Conservation (phyloP, 257 asterid species). For the Datura wrightii region DNA sequence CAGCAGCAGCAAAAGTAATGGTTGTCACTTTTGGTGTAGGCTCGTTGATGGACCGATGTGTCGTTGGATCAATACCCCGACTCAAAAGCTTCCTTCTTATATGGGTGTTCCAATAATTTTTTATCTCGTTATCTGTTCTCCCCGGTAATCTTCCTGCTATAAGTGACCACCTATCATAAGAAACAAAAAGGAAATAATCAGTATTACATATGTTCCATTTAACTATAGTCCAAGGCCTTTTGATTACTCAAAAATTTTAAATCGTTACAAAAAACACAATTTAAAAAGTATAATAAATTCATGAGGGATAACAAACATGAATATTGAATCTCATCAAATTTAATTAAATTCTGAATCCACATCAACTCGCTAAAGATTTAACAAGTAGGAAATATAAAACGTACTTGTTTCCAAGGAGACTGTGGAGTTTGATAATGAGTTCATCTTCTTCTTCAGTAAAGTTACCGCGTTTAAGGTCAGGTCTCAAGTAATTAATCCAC, state of each 20-base stretch:
- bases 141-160: constrained; percentile 96
- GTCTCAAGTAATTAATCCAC: constrained; percentile 91
- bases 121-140: constrained; percentile 93
- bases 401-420: constrained; percentile 92
- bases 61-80: constrained; percentile 84
- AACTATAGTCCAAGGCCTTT: not conserved
- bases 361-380: not conserved
- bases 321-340: not conserved
- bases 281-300: too few relatives aligned
- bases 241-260: not conserved
- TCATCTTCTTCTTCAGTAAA: constrained; percentile 87
- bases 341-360: not conserved
- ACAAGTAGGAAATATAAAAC: not conserved
- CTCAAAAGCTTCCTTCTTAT: constrained; percentile 80
- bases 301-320: not conserved
- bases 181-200: not conserved
- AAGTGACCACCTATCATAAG: constrained; percentile 72
- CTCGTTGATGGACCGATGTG: constrained; percentile 65
- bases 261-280: too few relatives aligned
- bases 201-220: too few relatives aligned
- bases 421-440: constrained; percentile 85
- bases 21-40: constrained; percentile 36
- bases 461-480: constrained; percentile 93
- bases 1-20: constrained; percentile 52
- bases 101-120: constrained; percentile 94